These are phyloP conservation scores for Leccinum uliginosum DNA, from an alignment of 768 basidiomycete species.

Conservation along the genomic window DNA sequence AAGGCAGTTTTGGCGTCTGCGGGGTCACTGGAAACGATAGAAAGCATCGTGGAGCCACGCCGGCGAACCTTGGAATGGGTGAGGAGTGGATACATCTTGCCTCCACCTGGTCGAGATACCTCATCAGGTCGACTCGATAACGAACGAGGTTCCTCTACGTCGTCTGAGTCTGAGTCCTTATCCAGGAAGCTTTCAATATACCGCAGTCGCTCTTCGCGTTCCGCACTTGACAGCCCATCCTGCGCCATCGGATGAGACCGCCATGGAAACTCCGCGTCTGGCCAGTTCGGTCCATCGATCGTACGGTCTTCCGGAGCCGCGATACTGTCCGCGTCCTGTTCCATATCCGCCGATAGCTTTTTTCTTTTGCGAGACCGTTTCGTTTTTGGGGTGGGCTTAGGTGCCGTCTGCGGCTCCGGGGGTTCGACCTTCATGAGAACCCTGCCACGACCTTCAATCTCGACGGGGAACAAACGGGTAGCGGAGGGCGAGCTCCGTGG, in stretches of 20 bases:
- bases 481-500: slow-evolving; percentile 33
- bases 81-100: slow-evolving; percentile 57
- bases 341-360: slow-evolving; percentile 30
- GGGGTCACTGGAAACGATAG: slow-evolving; percentile 58
- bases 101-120: slow-evolving; percentile 37
- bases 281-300: slow-evolving; percentile 65
- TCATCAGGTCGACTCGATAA: slow-evolving; percentile 9
- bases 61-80: slow-evolving; percentile 34
- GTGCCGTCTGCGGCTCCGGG: slow-evolving; percentile 30
- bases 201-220: slow-evolving; percentile 56
- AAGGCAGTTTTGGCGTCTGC: slow-evolving; percentile 74
- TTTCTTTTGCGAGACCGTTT: slow-evolving; percentile 50
- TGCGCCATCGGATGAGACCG: slow-evolving; percentile 55
- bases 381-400: slow-evolving; percentile 35
- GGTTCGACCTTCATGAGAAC: slow-evolving; percentile 58
- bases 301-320: slow-evolving; percentile 29
- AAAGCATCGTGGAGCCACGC: slow-evolving; percentile 10
- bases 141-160: slow-evolving; percentile 26
- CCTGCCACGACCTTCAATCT: slow-evolving; percentile 65
- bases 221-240: slow-evolving; percentile 45
- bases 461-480: slow-evolving; percentile 50
- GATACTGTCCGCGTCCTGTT: slow-evolving; percentile 11
- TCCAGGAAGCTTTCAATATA: slow-evolving; percentile 72
- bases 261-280: slow-evolving; percentile 79
- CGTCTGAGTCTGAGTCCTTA: slow-evolving; percentile 60